Base-by-base conservation (phyloP, 768 basidiomycete species). In the Coprinellus aureogranulatus region DNA sequence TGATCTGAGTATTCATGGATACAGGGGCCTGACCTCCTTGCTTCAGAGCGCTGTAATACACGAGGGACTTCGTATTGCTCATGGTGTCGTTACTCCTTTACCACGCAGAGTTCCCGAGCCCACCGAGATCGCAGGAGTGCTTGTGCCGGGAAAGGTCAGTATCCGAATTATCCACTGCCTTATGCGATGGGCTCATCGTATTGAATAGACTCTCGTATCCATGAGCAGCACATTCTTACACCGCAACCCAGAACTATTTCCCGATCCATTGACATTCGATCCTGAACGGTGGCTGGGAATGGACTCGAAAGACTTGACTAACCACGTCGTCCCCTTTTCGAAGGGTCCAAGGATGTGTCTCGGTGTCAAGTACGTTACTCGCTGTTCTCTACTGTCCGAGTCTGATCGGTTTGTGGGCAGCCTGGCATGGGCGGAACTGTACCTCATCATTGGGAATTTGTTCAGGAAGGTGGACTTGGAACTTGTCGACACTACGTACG, bases 31-130 rank as follows among this genome's bases (percentile, higher is more conserved):
- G 41, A 44, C 20, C 9, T 48, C 4, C 45, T 8, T n/a, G 41
- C 34, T 6, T 54, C n/a, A 81, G 80, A 77, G 74, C 1, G 79
- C 77, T 8, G 76, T 80, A 27, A 70, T 80, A 28, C 79, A 80
- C 55, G 79, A 81, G 62, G 70, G 77, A 0, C 68, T 81, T 39
- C 67, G 80, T 26, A 67, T 79, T 60, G 67, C 72, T 25, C 72
- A 74, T 57, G 77, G 78, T 10, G 63, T 75, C 2, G 68, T 74
- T 10, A 72, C 66, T 3, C 72, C 75, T 8, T 66, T 78, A 34
- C 72, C 77, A 14, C 68, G 79, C 27, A 64, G 79, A 26, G 72
- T 79, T 2, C 68, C 68, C 3, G 57, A 65, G 16, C 70, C 69
- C 25, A 62, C 71, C 0, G 59, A 65, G 26, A 76, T 82, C 11